Conservation (phyloP, 768 basidiomycete species). For the Boletus reticulatus region DNA sequence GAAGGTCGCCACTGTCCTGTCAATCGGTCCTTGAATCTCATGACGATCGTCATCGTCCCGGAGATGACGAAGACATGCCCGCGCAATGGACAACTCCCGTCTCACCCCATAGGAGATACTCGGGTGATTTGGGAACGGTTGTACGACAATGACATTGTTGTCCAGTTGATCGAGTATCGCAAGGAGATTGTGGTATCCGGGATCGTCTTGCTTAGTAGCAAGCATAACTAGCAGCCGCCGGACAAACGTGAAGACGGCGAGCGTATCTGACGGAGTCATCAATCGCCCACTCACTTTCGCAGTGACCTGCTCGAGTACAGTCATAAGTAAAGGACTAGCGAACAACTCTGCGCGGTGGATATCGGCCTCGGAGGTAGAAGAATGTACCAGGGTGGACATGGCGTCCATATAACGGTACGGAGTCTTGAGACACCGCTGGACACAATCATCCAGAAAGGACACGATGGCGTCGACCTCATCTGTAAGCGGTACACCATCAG, state of each 20-base stretch:
- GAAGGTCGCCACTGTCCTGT: constrained; percentile 38
- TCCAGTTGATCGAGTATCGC: constrained; percentile 38
- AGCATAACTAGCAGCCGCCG: constrained; percentile 63
- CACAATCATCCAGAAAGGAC: constrained; percentile 81
- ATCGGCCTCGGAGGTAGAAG: constrained; percentile 1
- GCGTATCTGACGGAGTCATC: constrained; percentile 56
- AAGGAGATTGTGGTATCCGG: constrained; percentile 35
- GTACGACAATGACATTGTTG: constrained; percentile 25
- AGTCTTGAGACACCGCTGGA: constrained; percentile 75
- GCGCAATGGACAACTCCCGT: constrained; percentile 45
- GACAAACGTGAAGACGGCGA: constrained; percentile 62
- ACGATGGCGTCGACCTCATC: constrained; percentile 59
- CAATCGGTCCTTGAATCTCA: not conserved
- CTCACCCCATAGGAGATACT: constrained; percentile 39
- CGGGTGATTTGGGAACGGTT: constrained; percentile 35
- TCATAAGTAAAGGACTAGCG: constrained; percentile 77
- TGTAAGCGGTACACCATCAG: constrained; percentile 50
- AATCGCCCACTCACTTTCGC: constrained; percentile 61
- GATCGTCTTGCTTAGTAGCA: constrained; percentile 49
- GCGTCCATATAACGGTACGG: constrained; percentile 88
- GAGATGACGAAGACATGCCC: constrained; percentile 34
- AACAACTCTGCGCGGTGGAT: constrained; percentile 30
- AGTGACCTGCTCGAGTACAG: constrained; percentile 72
- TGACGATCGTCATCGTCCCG: constrained; percentile 3
- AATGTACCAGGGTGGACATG: constrained; percentile 37